Base-by-base conservation (phyloP, 305 asterid genomes). In the Nicotiana rustica region DNA sequence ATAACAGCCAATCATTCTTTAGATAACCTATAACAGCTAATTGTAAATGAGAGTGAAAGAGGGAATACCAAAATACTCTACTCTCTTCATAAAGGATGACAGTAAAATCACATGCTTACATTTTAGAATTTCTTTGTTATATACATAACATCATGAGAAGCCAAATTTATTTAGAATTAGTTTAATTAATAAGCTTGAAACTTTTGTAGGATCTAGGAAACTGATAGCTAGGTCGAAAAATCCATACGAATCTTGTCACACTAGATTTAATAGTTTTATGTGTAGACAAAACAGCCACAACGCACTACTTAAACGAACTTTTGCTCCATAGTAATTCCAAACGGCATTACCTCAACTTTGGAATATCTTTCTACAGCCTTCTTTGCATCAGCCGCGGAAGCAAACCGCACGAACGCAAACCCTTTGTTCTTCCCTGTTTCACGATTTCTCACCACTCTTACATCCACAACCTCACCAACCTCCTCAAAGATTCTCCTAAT, bases 361-460 rank as follows among this genome's bases (percentile, higher is more conserved):
- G 92, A 79, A 82, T 80, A 90, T 82, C 81, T 92, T 71, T 81
- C 75, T 84, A 94, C 85, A 25, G 96, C 97, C 81, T 86, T 90
- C 81, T 83, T 90, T 29, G 97, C 96, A 88, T 90, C 93, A 83
- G 88, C 89, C 38, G 93, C 93, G 38, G 91, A 90, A 83, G 90
- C 91, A 85, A 88, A 94, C 62, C 86, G 87, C 82, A 94, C 86
- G 83, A 94, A 92, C 36, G 96, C 98, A 84, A 84, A 94, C 36
- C 97, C 97, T 82, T 88, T 92, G 77, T 86, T 92, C 90, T 87
- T 92, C 59, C 92, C 90, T 0, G 95, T 78, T 65, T 82, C 86
- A 44, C 76, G 49, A 73, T 89, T 87, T 90, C 83, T 91, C 86
- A 85, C 62, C 87, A 93, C 18, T 75, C 88, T 92, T 84, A 91